Conservation (phyloP, 1,284 basidiomycete species). For the Leccinum fallax region DNA sequence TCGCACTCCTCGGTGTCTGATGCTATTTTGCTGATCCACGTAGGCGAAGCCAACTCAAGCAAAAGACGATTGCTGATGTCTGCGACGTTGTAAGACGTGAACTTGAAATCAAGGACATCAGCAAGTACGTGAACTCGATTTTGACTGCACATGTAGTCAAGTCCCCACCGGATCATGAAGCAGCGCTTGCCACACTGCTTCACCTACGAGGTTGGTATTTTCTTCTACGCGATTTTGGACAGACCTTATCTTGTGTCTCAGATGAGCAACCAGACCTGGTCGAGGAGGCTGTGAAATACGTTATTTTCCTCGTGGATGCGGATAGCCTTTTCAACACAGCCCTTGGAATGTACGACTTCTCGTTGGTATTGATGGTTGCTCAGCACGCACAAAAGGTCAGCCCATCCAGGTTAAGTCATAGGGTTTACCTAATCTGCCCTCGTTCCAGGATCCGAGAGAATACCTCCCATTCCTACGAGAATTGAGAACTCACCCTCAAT, state of each 20-base stretch:
- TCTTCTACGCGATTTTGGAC: not conserved
- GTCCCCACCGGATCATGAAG: conserved; percentile 89
- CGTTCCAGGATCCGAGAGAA: conserved; percentile 87
- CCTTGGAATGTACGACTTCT: conserved; percentile 98
- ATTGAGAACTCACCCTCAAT: conserved; percentile 76
- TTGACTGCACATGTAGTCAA: conserved; percentile 94
- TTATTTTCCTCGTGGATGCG: conserved; percentile 97
- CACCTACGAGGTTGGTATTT: conserved; percentile 65
- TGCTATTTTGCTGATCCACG: conserved; percentile 3
- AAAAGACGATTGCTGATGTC: conserved; percentile 65
- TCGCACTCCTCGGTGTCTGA: not conserved
- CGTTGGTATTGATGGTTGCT: conserved; percentile 92
- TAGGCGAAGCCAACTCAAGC: conserved; percentile 56
- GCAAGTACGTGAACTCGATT: conserved; percentile 88
- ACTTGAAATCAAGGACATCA: conserved; percentile 72
- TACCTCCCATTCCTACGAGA: conserved; percentile 97
- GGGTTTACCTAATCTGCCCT: conserved; percentile 10
- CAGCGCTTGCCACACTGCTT: conserved; percentile 78
- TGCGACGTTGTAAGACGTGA: conserved; percentile 81
- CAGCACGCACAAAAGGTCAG: conserved; percentile 94
- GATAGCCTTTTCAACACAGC: conserved; percentile 93
- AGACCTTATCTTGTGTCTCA: conserved; percentile 32
- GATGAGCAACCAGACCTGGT: conserved; percentile 76
- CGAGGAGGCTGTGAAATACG: conserved; percentile 97
- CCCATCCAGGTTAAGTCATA: not conserved